Conservation (phyloP, 225 moss, liverwort and hornwort genomes). For the Marchantia polymorpha region DNA sequence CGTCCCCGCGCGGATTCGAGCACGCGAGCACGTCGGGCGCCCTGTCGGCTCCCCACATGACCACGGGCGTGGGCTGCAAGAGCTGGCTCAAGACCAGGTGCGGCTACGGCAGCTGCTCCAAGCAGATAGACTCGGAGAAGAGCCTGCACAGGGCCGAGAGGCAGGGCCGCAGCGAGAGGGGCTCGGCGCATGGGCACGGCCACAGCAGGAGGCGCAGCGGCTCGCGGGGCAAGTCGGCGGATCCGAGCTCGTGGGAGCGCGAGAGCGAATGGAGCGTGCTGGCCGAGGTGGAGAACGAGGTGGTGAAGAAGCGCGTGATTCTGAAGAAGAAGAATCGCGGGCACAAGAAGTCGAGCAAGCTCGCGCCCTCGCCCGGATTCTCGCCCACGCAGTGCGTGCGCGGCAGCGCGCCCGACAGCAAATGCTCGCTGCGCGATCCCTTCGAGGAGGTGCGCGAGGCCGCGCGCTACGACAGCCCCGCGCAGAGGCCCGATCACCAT, state of each 20-base stretch:
- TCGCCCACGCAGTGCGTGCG: slow-evolving; percentile 19
- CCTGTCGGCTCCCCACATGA: slow-evolving; percentile 23
- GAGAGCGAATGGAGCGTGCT: slow-evolving; percentile 35
- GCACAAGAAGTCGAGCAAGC: slow-evolving; percentile 40
- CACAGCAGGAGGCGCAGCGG: slow-evolving; percentile 22
- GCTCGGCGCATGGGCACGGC: slow-evolving; percentile 1
- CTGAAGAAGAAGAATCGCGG: slow-evolving; percentile 27
- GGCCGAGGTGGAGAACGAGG: slow-evolving; percentile 33
- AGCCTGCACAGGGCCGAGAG: slow-evolving; percentile 22
- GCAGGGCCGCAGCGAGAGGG: slow-evolving; percentile 16
- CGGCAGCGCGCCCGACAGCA: slow-evolving; percentile 21
- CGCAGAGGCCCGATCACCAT: slow-evolving; percentile 26
- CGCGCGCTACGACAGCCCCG: slow-evolving; percentile 35
- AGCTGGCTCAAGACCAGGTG: slow-evolving; percentile 44
- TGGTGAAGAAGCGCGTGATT: slow-evolving; percentile 15
- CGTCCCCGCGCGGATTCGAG: slow-evolving; percentile 38
- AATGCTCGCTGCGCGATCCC: slow-evolving; percentile 34
- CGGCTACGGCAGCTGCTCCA: slow-evolving; percentile 42
- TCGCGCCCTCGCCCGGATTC: slow-evolving; percentile 36
- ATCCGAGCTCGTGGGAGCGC: slow-evolving; percentile 30
- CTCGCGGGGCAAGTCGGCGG: slow-evolving; percentile 24
- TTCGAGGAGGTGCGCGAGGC: slow-evolving; percentile 47
- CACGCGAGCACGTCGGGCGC: slow-evolving; percentile 32
- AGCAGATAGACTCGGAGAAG: slow-evolving; percentile 43
- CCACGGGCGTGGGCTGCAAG: slow-evolving; percentile 26